phyloP scores from a whole-genome alignment of 768 basidiomycete species.

The Leccinum incarnatum region DNA sequence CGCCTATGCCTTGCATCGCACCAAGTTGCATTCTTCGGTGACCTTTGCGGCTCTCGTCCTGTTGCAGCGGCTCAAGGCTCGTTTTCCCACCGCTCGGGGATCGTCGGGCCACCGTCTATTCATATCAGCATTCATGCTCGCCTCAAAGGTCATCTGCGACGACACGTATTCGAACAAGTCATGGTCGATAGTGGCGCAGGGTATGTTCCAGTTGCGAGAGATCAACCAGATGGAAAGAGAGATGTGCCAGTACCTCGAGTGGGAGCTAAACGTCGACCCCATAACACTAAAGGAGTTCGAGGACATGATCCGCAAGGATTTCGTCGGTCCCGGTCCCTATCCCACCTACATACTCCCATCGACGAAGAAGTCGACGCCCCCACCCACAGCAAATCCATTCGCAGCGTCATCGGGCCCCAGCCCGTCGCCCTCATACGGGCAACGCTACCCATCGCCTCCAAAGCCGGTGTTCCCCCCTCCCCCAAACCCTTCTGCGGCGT shows the following conservation, averaged over 20 bases:
- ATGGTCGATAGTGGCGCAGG: slow-evolving; percentile 88
- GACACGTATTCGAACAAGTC: slow-evolving; percentile 93
- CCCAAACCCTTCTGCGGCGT: slow-evolving; percentile 14
- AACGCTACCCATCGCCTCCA: slow-evolving; percentile 31
- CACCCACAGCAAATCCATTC: slow-evolving; percentile 31
- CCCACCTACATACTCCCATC: slow-evolving; percentile 62
- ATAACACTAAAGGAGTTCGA: slow-evolving; percentile 61
- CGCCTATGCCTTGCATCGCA: slow-evolving; percentile 67
- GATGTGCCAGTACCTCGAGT: slow-evolving; percentile 87
- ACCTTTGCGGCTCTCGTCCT: slow-evolving; percentile 42
- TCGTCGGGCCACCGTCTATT: slow-evolving; percentile 72
- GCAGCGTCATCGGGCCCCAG: slow-evolving; percentile 31
- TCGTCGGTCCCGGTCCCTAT: slow-evolving; percentile 52
- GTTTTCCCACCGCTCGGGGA: slow-evolving; percentile 74
- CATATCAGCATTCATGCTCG: slow-evolving; percentile 73
- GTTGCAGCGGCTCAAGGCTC: slow-evolving; percentile 62
- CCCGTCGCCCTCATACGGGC: slow-evolving; percentile 29
- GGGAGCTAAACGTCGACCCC: slow-evolving; percentile 80
- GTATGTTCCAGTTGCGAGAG: slow-evolving; percentile 74
- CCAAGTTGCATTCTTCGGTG: slow-evolving; percentile 57
- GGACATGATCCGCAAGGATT: slow-evolving; percentile 56
- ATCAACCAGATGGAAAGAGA: slow-evolving; percentile 83
- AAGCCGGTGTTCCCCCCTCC: slow-evolving; percentile 24
- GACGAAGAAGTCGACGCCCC: slow-evolving; percentile 57
- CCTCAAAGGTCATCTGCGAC: slow-evolving; percentile 83